Evolutionary conservation across 2,329 filamentous ascomycete species (phyloP).

Genomic region (Pyricularia sp.): DNA sequence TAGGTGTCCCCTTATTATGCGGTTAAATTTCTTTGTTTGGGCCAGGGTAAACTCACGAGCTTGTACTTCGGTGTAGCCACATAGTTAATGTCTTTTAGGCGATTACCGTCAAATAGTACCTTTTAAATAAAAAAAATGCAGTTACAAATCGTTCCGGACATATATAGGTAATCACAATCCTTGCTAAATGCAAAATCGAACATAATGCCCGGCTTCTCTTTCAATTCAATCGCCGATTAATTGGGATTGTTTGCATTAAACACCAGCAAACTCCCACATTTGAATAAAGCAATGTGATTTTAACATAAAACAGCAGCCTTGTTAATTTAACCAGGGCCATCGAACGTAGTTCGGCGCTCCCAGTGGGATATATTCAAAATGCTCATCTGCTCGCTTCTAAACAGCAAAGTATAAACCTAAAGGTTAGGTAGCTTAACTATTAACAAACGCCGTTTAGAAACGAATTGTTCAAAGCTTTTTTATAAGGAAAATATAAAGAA

Average conservation of each 20-base stretch:
- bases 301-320: background rate
- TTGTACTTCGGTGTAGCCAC: background rate
- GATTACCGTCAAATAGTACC: background rate
- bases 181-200: background rate
- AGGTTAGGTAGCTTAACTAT: background rate
- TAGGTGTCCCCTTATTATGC: background rate
- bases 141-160: background rate
- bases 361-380: background rate
- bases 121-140: background rate
- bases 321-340: background rate
- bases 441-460: background rate
- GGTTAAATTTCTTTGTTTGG: background rate
- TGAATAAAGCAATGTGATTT: background rate
- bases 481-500: no score
- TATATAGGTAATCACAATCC: background rate
- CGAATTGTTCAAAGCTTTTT: background rate
- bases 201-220: background rate
- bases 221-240: background rate
- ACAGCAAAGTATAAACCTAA: background rate
- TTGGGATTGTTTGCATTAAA: background rate
- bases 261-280: background rate
- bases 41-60: background rate
- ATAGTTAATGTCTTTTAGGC: background rate
- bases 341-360: background rate
- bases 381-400: background rate